These are phyloP conservation scores for Ilex paraguariensis DNA, from an alignment of 305 asterid species.

Conservation along the genomic window DNA sequence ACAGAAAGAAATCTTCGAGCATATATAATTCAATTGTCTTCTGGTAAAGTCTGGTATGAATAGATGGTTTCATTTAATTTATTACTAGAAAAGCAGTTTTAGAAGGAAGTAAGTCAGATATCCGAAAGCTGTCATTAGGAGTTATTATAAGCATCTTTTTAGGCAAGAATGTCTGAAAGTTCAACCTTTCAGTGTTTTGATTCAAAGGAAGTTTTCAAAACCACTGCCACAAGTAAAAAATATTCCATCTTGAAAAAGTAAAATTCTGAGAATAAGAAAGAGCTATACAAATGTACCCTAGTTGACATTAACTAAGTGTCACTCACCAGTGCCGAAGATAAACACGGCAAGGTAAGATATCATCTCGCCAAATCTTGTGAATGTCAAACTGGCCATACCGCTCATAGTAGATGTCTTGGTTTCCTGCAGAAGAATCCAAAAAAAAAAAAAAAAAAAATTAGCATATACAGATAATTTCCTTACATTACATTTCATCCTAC, in stretches of 20 bases:
- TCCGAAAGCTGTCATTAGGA: too few relatives aligned
- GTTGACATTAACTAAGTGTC: background rate
- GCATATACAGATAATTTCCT: background rate
- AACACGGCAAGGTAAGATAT: slow-evolving; percentile 82
- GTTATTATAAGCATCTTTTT: too few relatives aligned
- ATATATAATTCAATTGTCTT: background rate
- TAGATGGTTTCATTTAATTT: background rate
- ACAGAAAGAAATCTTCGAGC: background rate
- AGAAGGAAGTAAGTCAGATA: background rate
- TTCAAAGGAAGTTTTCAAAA: background rate
- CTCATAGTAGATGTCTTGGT: slow-evolving; percentile 48
- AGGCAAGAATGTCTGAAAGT: too few relatives aligned
- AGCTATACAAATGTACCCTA: background rate
- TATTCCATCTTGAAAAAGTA: background rate
- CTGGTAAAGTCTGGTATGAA: background rate
- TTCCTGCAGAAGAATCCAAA: slow-evolving; percentile 44
- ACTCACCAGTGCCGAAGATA: slow-evolving; percentile 94
- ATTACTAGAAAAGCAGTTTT: background rate
- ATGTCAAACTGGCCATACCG: slow-evolving; percentile 58
- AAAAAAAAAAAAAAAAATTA: background rate
- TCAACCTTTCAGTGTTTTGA: too few relatives aligned
- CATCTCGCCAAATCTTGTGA: slow-evolving; percentile 75
- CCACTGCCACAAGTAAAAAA: background rate
- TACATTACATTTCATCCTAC: background rate
- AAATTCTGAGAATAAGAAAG: background rate